phyloP scores from a whole-genome alignment of 441 rosid genomes.

The Populus hybrid region DNA sequence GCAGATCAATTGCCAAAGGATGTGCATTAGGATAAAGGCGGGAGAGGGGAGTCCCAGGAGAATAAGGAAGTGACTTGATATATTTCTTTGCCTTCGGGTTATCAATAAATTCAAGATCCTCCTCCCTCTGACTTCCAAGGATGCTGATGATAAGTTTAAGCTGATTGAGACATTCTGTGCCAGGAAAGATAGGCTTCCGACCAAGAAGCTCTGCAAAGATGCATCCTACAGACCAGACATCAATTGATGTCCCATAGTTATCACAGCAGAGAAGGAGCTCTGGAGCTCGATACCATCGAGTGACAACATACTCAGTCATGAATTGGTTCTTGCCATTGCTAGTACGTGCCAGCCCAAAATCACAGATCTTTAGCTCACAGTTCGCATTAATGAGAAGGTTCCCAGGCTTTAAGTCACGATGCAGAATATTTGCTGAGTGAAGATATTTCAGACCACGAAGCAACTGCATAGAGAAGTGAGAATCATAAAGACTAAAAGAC shows the following conservation, averaged over 20 bases:
- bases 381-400: slow-evolving; percentile 90
- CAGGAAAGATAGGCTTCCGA: slow-evolving; percentile 73
- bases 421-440: slow-evolving; percentile 87
- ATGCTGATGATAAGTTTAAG: slow-evolving; percentile 72
- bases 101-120: slow-evolving; percentile 71
- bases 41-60: slow-evolving; percentile 54
- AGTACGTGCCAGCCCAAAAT: slow-evolving; percentile 71
- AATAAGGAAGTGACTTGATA: slow-evolving; percentile 63
- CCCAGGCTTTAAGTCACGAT: slow-evolving; percentile 84
- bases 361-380: slow-evolving; percentile 77
- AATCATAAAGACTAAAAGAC: slow-evolving; percentile 1
- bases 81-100: slow-evolving; percentile 67
- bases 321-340: slow-evolving; percentile 39
- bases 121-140: slow-evolving; percentile 75
- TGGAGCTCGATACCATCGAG: too few species aligned
- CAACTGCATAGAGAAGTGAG: slow-evolving; percentile 37
- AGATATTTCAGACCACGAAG: slow-evolving; percentile 85
- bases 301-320: too few species aligned
- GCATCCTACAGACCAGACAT: slow-evolving; percentile 86
- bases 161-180: slow-evolving; percentile 80
- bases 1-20: slow-evolving; percentile 67
- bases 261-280: slow-evolving; percentile 81
- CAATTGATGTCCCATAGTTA: slow-evolving; percentile 73
- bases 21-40: slow-evolving; percentile 58
- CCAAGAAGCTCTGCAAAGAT: slow-evolving; percentile 82